Base-by-base conservation (phyloP, 305 asterid genomes). In the Solanum hybrid region DNA sequence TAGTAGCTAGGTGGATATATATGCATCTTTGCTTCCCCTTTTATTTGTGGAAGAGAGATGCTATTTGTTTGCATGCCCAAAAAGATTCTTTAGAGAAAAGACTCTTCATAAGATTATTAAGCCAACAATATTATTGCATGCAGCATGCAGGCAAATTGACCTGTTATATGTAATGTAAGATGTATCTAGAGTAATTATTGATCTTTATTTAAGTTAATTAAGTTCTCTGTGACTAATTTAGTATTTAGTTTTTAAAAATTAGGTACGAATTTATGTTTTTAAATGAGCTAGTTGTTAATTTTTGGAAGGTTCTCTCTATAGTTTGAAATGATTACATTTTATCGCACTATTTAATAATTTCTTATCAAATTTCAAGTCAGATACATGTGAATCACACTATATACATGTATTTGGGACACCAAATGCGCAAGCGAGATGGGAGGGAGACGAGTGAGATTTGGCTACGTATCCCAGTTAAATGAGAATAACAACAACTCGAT, bases 1-100 rank as follows among this genome's bases (percentile, higher is more conserved):
- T 20, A 31, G 75, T 51, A 61, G 5, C 71, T 61, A 22, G 84
- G 20, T 1, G 33, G 87, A 84, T 84, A 11, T 11, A 84, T 84
- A 84, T 84, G 88, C 42, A 84, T 51, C 75, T 51, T 84, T 51
- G 42, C 87, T 84, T 84, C 75, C 18, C 18, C 87, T 84, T 84
- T 84, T 46, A 83, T 83, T 36, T 28, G 39, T 46, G 67, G 37
- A 83, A 84, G 31, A 51, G 42, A 22, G 74, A 46, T 83, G 74
- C 87, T 78, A 78, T 5, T 35, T 83, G 20, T 83, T 83, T 46
- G 11, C 74, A 67, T 67, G 75, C 35, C 28, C 26, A 28, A n/a
- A 42, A 83, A 29, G 87, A 51, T 46, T 31, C 75, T 84, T 80
- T 51, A 57, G 75, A 46, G 87, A 71, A 84, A 84, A 61, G 3